Base-by-base conservation (phyloP, 169 alveolate species). In the Plasmodium gallinaceum region DNA sequence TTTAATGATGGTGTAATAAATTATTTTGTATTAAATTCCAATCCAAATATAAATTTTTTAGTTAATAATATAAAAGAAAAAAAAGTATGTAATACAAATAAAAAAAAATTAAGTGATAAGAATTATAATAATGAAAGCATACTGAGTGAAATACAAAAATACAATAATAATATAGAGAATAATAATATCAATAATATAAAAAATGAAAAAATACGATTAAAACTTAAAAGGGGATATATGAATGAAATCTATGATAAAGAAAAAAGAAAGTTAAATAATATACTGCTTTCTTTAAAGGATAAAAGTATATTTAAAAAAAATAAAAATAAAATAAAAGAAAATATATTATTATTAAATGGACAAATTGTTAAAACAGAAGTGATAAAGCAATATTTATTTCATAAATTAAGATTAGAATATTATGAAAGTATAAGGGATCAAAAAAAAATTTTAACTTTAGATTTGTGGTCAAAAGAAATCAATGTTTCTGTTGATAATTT, bases 391-490 rank as follows among this genome's bases (percentile, higher is more conserved):
- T 83, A 83, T 46, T 8, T 83, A 45, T 83, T 83, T 45, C 72
- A 83, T 57, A 83, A 83, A 18, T 83, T 69, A 83, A 69, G 85
- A 66, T 57, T 83, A 69, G 91, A 83, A 46, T 83, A 83, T 69
- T 83, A 83, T 58, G 91, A 83, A 61, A 83, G 64, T 18, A 83
- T 83, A 57, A 83, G 91, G 60, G 91, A 83, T 46, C 83, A 83
- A 48, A 83, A 83, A 43, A 83, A 83, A 14, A 83, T 83, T 2
- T 73, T 83, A 32, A 83, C 86, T 2, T 37, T 83, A 61, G 91
- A 83, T 20, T 60, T 83, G 69, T 83, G 91, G 91, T 66, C 91
- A 8, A 83, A 83, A 62, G 91, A 83, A 69, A 83, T 83, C 54
- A 83, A 83, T 83, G 62, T 83, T 1, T 62, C 91, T 10, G 85